Percentiles rank a stretch among this genome's conserved stretches.
phyloP scores from a whole-genome alignment of 1,284 basidiomycete genomes.

The Hymenochaete sp. region DNA sequence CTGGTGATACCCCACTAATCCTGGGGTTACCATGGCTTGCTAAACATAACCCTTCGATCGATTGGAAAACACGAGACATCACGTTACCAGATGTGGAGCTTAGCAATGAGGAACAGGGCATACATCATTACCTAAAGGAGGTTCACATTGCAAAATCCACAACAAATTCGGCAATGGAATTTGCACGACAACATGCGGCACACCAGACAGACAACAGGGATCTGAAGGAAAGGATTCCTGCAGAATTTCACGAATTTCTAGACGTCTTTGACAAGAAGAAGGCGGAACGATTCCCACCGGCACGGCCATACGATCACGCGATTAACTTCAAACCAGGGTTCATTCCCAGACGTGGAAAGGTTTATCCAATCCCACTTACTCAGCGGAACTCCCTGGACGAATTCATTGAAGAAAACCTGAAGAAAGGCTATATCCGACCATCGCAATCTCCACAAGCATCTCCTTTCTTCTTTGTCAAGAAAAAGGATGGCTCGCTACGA shows the following conservation, averaged over 20 bases:
- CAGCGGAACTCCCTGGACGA: conserved; percentile 1
- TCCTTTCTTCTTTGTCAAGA: conserved; percentile 39
- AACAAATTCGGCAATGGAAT: too few species aligned
- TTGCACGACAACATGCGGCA: too few species aligned
- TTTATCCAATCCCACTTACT: neutral
- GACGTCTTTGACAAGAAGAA: neutral
- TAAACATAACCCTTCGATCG: too few species aligned
- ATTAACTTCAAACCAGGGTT: neutral
- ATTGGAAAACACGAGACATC: too few species aligned
- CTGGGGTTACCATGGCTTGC: too few species aligned
- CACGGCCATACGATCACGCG: neutral
- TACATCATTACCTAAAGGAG: too few species aligned
- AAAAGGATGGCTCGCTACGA: conserved; percentile 34
- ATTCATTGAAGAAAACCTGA: conserved; percentile 3
- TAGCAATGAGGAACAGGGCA: too few species aligned
- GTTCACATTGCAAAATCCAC: too few species aligned
- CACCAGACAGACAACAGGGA: too few species aligned
- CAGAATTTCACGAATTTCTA: neutral
- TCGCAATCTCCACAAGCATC: conserved; percentile 31
- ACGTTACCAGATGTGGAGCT: too few species aligned
- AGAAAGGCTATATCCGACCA: conserved; percentile 15
- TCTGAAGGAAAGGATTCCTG: too few species aligned
- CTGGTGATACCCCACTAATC: too few species aligned
- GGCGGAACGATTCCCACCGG: neutral
- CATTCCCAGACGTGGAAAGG: neutral